Base-by-base conservation (phyloP, 495 filamentous ascomycete genomes). In the Staphylotrichum longicolle region DNA sequence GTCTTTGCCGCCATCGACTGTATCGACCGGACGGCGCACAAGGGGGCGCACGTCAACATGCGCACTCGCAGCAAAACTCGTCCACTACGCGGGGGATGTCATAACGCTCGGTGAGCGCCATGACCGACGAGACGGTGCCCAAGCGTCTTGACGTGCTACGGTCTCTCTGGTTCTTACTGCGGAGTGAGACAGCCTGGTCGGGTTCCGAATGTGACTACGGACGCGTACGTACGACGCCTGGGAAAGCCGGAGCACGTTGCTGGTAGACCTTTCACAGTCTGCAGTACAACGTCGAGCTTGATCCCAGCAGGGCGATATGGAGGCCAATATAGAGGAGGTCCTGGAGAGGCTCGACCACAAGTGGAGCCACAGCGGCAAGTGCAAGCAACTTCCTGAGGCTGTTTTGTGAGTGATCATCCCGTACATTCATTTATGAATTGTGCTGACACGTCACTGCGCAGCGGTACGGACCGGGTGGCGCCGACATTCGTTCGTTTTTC, bases 31-130 rank as follows among this genome's bases (percentile, higher is more conserved):
- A 40, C 34, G 3, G 34, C 27, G 7, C 30, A 39, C 55, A 58
- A 10, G n/a, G 8, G 35, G 2, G 55, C 55, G 14, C 55, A 44
- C 34, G 33, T 58, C 55, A 58, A 58, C 55, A 32, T 58, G n/a
- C 55, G 49, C 55, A 58, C 55, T 6, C 30, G 55, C 55, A 58
- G 55, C 55, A 58, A 58, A 58, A 1, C 55, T 35, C 55, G 33
- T 58, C 49, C 14, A 44, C 42, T n/a, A 44, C 49, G 44, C 34
- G 9, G 5, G 55, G 7, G 55, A 58, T 33, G 44, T 58, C 55
- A 58, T 49, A 44, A 58, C 55, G 32, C 34, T 58, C 3, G 44
- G 55, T n/a, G 55, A 44, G 14, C 55, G 55, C 20, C 45, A 27
- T 58, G 33, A 49, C 55, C 20, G 55, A 58, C 45, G 55, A 58